These are phyloP conservation scores for Botrytis deweyae DNA, from an alignment of 2,329 filamentous ascomycete species.

Conservation along the genomic window DNA sequence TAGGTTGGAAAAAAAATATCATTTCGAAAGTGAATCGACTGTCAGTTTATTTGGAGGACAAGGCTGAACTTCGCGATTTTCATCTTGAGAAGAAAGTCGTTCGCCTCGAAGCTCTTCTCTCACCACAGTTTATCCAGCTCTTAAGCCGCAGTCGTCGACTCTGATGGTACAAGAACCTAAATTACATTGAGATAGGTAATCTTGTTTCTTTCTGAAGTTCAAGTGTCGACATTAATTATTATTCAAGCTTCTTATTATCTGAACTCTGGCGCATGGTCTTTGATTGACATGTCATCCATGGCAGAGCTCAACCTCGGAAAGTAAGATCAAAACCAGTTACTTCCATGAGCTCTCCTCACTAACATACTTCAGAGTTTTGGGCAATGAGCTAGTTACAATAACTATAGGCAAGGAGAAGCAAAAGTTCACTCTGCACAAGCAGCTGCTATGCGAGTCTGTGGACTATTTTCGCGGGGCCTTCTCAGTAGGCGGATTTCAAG, in stretches of 20 bases:
- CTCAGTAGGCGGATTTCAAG: constrained; percentile 20
- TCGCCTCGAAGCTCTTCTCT: background rate
- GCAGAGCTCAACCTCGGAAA: background rate
- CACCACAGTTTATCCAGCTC: too few relatives aligned
- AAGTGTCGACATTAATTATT: too few relatives aligned
- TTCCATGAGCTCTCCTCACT: background rate
- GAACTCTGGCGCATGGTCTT: too few relatives aligned
- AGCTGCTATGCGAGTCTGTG: constrained; percentile 26
- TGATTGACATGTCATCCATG: too few relatives aligned
- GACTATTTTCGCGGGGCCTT: constrained; percentile 24
- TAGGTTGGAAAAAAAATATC: background rate
- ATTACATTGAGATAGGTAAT: too few relatives aligned
- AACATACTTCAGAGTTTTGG: constrained; percentile 4
- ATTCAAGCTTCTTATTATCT: too few relatives aligned
- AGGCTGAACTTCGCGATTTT: background rate
- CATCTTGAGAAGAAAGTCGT: background rate
- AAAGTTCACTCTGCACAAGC: constrained; percentile 31
- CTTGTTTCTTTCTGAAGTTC: too few relatives aligned
- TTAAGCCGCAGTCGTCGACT: too few relatives aligned
- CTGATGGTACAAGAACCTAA: too few relatives aligned
- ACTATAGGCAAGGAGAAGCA: constrained; percentile 27
- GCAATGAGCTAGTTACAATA: constrained; percentile 28
- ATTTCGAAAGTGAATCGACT: background rate
- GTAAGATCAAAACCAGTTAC: background rate
- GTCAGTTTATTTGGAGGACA: background rate